Evolutionary conservation across 495 filamentous ascomycete genomes (phyloP).

Genomic region (Daldinia caldariorum): DNA sequence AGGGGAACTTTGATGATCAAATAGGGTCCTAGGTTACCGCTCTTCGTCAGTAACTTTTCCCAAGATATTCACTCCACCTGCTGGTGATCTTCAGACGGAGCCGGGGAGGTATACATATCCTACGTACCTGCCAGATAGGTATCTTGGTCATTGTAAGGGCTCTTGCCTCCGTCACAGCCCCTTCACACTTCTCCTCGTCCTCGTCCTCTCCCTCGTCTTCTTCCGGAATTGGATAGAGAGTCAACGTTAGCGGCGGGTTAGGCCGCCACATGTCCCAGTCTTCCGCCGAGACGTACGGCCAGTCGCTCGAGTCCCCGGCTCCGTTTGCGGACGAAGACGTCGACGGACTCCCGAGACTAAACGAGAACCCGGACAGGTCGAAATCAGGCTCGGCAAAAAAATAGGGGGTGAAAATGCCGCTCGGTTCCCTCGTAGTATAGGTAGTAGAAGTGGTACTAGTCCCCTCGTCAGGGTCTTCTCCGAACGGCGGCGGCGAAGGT

Average conservation of each 20-base stretch:
- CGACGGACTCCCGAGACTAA: background rate
- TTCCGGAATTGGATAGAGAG: background rate
- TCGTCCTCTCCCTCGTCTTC: background rate
- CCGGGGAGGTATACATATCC: background rate
- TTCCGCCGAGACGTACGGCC: background rate
- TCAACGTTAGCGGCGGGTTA: background rate
- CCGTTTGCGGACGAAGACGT: slow-evolving; percentile 25
- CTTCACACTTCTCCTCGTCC: background rate
- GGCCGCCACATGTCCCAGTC: background rate
- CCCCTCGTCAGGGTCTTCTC: too few species aligned
- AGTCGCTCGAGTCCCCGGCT: slow-evolving; percentile 28
- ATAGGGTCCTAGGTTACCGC: background rate
- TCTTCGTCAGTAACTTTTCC: background rate
- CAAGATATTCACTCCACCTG: background rate
- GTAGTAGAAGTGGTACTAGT: too few species aligned
- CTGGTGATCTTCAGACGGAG: background rate
- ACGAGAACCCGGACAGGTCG: background rate
- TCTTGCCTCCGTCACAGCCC: slow-evolving; percentile 22
- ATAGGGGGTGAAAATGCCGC: slow-evolving; percentile 3
- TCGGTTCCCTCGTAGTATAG: background rate
- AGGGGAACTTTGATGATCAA: background rate
- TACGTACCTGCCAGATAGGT: slow-evolving; percentile 17
- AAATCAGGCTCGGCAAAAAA: slow-evolving; percentile 23
- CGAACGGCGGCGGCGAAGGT: slow-evolving; percentile 36
- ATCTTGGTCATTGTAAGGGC: slow-evolving; percentile 20